Evolutionary conservation across 805 yeast species (phyloP).

Genomic region (Metschnikowia kunwiensis): DNA sequence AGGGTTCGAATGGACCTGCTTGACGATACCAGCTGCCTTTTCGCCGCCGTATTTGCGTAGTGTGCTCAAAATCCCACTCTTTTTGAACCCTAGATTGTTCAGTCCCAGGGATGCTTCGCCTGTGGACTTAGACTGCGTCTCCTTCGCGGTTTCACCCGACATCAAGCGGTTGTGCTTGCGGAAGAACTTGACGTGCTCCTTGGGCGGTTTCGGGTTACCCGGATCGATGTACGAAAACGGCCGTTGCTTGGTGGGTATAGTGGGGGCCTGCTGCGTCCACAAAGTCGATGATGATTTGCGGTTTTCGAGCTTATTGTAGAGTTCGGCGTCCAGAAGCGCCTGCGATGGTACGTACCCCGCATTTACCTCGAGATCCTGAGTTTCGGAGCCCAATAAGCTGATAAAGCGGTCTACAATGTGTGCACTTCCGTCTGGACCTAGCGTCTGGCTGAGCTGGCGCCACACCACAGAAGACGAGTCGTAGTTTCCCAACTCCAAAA

Average conservation of each 20-base stretch:
- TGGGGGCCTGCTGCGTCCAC: slow-evolving; percentile 21
- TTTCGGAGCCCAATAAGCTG: slow-evolving; percentile 35
- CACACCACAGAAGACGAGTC: slow-evolving; percentile 48
- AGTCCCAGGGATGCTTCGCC: slow-evolving; percentile 11
- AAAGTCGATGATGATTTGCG: slow-evolving; percentile 34
- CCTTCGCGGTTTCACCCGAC: slow-evolving; percentile 3
- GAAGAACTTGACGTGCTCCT: slow-evolving; percentile 47
- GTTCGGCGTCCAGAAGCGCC: slow-evolving; percentile 4
- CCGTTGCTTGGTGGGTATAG: slow-evolving; percentile 28
- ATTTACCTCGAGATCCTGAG: slow-evolving; percentile 14
- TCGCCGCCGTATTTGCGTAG: slow-evolving; percentile 41
- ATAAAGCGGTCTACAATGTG: slow-evolving; percentile 58
- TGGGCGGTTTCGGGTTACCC: slow-evolving; percentile 19
- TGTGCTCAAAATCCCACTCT: slow-evolving; percentile 39
- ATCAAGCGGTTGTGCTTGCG: slow-evolving; percentile 63
- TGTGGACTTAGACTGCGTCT: slow-evolving; percentile 1
- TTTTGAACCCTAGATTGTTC: slow-evolving; percentile 16
- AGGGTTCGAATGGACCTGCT: slow-evolving; percentile 21
- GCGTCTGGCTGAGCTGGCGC: slow-evolving; percentile 37
- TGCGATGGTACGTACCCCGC: not conserved
- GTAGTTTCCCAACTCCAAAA: slow-evolving; percentile 65
- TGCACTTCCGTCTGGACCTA: slow-evolving; percentile 42
- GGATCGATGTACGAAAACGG: slow-evolving; percentile 42
- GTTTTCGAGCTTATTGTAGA: slow-evolving; percentile 24
- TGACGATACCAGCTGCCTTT: slow-evolving; percentile 36